phyloP scores from a whole-genome alignment of 805 yeast species.

The Candida tammaniensis region DNA sequence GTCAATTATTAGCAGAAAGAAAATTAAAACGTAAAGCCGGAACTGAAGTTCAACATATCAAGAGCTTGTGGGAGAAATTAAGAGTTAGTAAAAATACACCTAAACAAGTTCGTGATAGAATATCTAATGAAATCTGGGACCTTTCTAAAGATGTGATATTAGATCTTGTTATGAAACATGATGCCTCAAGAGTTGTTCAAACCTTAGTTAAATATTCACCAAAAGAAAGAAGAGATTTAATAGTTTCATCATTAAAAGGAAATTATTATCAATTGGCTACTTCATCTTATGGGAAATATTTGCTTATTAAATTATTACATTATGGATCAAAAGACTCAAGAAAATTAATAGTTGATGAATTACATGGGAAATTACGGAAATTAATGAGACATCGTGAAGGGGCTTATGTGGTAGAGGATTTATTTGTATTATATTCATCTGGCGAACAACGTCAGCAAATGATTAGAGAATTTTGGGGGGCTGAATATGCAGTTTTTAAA shows the following conservation, averaged over 20 bases:
- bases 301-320: slow-evolving; percentile 83
- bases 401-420: slow-evolving; percentile 95
- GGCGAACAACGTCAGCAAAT: slow-evolving; percentile 84
- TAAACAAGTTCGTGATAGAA: slow-evolving; percentile 68
- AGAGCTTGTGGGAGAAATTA: slow-evolving; percentile 85
- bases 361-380: slow-evolving; percentile 88
- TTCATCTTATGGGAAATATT: slow-evolving; percentile 89
- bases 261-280: slow-evolving; percentile 80
- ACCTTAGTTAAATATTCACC: slow-evolving; percentile 84
- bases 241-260: slow-evolving; percentile 69
- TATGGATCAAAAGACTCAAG: slow-evolving; percentile 86
- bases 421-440: slow-evolving; percentile 79
- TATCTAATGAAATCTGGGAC: slow-evolving; percentile 83
- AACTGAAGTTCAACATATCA: slow-evolving; percentile 76
- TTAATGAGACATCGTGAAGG: slow-evolving; percentile 97
- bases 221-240: slow-evolving; percentile 71
- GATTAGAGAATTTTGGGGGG: slow-evolving; percentile 95
- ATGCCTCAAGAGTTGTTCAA: slow-evolving; percentile 94
- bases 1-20: slow-evolving; percentile 72
- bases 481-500: slow-evolving; percentile 88
- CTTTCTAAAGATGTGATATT: slow-evolving; percentile 71
- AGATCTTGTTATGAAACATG: slow-evolving; percentile 91
- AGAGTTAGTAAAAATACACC: slow-evolving; percentile 82
- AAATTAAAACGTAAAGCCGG: slow-evolving; percentile 89
- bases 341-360: slow-evolving; percentile 70